Evolutionary conservation across 148 eudicot genomes (phyloP).

Genomic region (Fagopyrum homotropicum): DNA sequence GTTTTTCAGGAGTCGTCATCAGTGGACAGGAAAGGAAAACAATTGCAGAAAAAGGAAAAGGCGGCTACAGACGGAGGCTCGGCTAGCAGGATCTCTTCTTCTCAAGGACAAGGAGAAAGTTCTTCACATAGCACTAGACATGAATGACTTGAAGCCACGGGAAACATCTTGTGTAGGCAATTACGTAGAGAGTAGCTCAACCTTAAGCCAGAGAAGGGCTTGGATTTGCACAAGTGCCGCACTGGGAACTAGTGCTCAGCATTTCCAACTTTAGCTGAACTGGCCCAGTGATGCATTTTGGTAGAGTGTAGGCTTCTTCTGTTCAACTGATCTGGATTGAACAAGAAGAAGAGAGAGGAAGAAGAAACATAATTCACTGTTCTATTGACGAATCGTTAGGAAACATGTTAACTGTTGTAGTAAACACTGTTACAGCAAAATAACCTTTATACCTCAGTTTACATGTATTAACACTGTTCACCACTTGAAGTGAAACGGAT

Average conservation of each 20-base stretch:
- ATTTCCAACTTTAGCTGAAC: neutral
- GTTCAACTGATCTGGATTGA: too few relatives aligned
- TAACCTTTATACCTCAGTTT: too few relatives aligned
- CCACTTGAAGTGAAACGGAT: too few relatives aligned
- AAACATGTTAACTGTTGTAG: too few relatives aligned
- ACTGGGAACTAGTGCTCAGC: neutral
- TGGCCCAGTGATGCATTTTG: neutral
- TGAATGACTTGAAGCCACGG: neutral
- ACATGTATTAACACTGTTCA: too few relatives aligned
- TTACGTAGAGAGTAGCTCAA: neutral
- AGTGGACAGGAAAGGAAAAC: slow-evolving; percentile 38
- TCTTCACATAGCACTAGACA: slow-evolving; percentile 30
- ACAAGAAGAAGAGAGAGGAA: too few relatives aligned
- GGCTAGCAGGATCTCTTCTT: slow-evolving; percentile 31
- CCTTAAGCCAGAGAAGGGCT: neutral
- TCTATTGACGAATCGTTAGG: too few relatives aligned
- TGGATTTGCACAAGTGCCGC: neutral
- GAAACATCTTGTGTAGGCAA: neutral
- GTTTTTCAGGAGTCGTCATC: slow-evolving; percentile 30
- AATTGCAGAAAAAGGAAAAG: slow-evolving; percentile 26
- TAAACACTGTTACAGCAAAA: too few relatives aligned
- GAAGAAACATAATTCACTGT: too few relatives aligned
- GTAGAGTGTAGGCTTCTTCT: neutral
- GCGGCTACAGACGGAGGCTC: slow-evolving; percentile 27
- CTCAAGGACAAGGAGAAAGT: slow-evolving; percentile 36